These are phyloP conservation scores for Coemansia pectinata DNA, from an alignment of 192 early-diverging fungal genomes.

Conservation along the genomic window DNA sequence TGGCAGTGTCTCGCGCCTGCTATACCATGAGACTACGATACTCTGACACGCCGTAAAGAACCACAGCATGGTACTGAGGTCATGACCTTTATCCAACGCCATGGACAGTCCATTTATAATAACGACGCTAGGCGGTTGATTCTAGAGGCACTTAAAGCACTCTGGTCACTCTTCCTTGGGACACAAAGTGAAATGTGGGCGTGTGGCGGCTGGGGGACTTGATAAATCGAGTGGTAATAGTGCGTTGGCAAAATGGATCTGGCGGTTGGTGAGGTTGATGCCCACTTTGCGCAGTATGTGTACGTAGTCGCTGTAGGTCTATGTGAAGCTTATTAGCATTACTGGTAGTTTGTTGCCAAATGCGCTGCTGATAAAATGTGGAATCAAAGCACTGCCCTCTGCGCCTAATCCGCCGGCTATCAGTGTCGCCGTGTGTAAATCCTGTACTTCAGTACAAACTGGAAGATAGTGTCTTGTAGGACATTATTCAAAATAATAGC, in stretches of 20 bases:
- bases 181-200: conserved; percentile 21
- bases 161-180: conserved; percentile 11
- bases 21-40: conserved; percentile 4
- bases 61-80: neutral
- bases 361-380: conserved; percentile 16
- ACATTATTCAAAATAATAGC: too few species aligned
- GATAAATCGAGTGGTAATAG: neutral
- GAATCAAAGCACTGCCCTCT: conserved; percentile 14
- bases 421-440: conserved; percentile 10
- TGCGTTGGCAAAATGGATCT: conserved; percentile 31
- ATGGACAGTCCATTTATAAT: conserved; percentile 35
- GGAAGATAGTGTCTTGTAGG: conserved; percentile 37
- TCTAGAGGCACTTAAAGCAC: conserved; percentile 25
- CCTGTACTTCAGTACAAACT: conserved; percentile 3
- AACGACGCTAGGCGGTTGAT: conserved; percentile 10
- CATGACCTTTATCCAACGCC: conserved; percentile 25
- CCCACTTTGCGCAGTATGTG: conserved; percentile 54
- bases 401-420: conserved; percentile 20
- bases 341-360: neutral
- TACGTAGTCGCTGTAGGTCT: conserved; percentile 46
- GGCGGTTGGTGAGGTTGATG: conserved; percentile 11
- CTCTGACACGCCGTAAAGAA: conserved; percentile 26
- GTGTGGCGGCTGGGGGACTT: conserved; percentile 5
- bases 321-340: conserved; percentile 26
- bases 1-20: too few species aligned